Conservation (phyloP, 1,284 basidiomycete genomes). For the Xanthoconium separans region DNA sequence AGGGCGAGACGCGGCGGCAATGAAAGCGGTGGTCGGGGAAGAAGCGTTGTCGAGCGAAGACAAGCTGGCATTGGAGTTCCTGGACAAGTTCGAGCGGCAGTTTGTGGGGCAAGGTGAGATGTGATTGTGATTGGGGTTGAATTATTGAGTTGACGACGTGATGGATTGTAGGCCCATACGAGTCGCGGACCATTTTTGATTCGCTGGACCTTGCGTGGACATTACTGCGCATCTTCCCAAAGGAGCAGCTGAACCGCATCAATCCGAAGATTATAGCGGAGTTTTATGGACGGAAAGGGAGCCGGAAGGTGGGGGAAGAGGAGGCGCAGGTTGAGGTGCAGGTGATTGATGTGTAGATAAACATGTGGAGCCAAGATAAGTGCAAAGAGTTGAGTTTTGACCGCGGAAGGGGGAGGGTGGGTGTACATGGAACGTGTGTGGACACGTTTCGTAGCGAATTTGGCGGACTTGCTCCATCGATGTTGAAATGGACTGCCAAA, state of each 20-base stretch:
- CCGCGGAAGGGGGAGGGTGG: slow-evolving; percentile 7
- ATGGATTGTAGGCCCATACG: slow-evolving; percentile 73
- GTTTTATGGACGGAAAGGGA: slow-evolving; percentile 79
- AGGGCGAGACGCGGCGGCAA: slow-evolving; percentile 94
- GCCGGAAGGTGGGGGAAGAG: slow-evolving; percentile 59
- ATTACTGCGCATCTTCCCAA: slow-evolving; percentile 96
- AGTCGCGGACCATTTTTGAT: slow-evolving; percentile 96
- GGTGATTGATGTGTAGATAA: slow-evolving; percentile 54
- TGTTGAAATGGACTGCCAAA: slow-evolving; percentile 23
- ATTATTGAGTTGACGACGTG: slow-evolving; percentile 7
- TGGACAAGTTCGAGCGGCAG: slow-evolving; percentile 92
- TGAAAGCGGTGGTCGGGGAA: slow-evolving; percentile 99
- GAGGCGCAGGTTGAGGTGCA: slow-evolving; percentile 48
- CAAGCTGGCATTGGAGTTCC: slow-evolving; percentile 89
- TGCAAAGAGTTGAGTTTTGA: slow-evolving; percentile 7
- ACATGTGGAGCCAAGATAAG: slow-evolving; percentile 2
- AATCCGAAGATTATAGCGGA: slow-evolving; percentile 88
- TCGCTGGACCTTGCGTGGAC: slow-evolving; percentile 98
- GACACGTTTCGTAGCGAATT: slow-evolving; percentile 21
- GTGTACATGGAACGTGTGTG: slow-evolving; percentile 14
- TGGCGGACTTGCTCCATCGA: slow-evolving; percentile 11
- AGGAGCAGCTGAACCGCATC: slow-evolving; percentile 97
- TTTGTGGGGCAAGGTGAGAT: slow-evolving; percentile 88
- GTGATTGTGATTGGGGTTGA: too few species aligned
- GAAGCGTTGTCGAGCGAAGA: slow-evolving; percentile 95